Evolutionary conservation across 2,329 filamentous ascomycete genomes (phyloP).

Genomic region (Talaromyces sp.): DNA sequence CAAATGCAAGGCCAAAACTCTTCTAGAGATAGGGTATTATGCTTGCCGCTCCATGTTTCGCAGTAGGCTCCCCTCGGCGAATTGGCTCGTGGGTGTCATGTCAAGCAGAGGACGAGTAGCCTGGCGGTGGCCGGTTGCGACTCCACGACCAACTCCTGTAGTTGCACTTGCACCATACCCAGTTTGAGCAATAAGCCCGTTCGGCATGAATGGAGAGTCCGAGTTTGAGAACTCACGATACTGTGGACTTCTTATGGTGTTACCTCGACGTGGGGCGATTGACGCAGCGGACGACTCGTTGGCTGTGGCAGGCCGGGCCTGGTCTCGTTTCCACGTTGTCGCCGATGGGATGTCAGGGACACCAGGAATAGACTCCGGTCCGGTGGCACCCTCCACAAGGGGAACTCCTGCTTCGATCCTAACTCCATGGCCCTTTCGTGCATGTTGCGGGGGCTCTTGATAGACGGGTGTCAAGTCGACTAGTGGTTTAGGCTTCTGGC

Average conservation of each 20-base stretch:
- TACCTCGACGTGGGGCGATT: conserved; percentile 24
- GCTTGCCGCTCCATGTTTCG: conserved; percentile 23
- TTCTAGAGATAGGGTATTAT: not conserved
- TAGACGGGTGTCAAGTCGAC: conserved; percentile 63
- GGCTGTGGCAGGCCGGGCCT: conserved; percentile 11
- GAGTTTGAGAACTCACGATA: conserved; percentile 11
- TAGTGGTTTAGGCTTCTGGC: conserved; percentile 52
- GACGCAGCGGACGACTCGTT: conserved; percentile 9
- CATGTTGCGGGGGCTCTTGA: conserved; percentile 51
- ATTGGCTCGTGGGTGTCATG: conserved; percentile 34
- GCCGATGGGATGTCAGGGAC: conserved; percentile 31
- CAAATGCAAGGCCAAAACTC: not conserved
- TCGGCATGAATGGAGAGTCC: conserved; percentile 25
- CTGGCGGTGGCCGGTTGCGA: conserved; percentile 35
- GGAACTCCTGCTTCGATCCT: conserved; percentile 38
- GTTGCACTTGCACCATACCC: conserved; percentile 10
- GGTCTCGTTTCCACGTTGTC: conserved; percentile 34
- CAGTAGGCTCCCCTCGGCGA: conserved; percentile 41
- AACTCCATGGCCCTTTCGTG: conserved; percentile 30
- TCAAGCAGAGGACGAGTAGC: conserved; percentile 39
- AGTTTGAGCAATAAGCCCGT: conserved; percentile 31
- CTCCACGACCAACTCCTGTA: conserved; percentile 27
- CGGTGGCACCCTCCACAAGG: conserved; percentile 38
- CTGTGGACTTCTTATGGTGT: conserved; percentile 26
- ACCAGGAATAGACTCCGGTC: conserved; percentile 28